Base-by-base conservation (phyloP, 2,329 filamentous ascomycete genomes). In the Macrophomina tecta region DNA sequence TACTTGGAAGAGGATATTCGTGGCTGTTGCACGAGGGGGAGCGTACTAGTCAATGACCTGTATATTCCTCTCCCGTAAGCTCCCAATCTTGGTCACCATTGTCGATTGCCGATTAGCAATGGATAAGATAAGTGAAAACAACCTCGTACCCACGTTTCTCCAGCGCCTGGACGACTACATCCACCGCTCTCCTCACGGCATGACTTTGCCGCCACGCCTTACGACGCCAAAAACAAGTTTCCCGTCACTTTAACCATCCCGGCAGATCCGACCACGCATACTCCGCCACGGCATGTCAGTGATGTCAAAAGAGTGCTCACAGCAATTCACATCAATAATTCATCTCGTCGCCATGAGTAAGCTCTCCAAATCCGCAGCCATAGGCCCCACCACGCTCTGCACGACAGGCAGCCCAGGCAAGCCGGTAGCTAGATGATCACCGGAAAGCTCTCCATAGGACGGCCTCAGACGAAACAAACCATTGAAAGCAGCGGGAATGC, bases 401-500 rank as follows among this genome's bases (percentile, higher is more conserved):
- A 65, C 70, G 3, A 64, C 66, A 12, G 69, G 70, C 49, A 71
- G 42, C 4, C 71, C 71, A 18, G 55, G 63, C 6, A 72, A 45
- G 61, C 69, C 66, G 16, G 66, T 68, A 6, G 68, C 65, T n/a
- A 72, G 42, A 11, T 70, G 69, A 51, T 42, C 58, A 14, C 53
- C 18, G 18, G 69, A 56, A 16, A 71, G 36, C 16, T 69, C 36
- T 12, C 53, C 58, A 38, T 68, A 65, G 40, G 65, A 69, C 12
- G 60, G 49, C 28, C 69, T 69, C 45, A 72, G 53, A 7, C 68
- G 67, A 36, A 46, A 69, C n/a, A 73, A 30, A 8, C 66, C 66
- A 62, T 69, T 69, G 66, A 70, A 71, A 6, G 68, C 56, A 28
- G 66, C 60, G 28, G 71, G 70, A 30, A 71, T 71, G 42, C 71